Conservation (phyloP, 2,329 filamentous ascomycete species). For the Calonectria montana region DNA sequence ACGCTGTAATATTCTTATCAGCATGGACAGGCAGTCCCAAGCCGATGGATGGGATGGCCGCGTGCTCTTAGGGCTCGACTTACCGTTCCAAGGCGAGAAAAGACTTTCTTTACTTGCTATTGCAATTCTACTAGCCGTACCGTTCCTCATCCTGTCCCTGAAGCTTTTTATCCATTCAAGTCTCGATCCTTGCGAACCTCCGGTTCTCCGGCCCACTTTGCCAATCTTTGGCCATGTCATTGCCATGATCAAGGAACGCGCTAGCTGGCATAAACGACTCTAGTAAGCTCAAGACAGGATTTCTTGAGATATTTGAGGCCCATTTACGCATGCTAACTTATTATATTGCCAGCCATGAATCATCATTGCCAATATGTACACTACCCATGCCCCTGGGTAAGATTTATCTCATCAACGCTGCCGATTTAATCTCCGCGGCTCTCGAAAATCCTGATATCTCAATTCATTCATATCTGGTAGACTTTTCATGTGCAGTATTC, state of each 20-base stretch:
- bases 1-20: neutral
- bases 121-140: neutral
- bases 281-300: neutral
- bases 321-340: neutral
- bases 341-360: constrained; percentile 24
- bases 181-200: constrained; percentile 26
- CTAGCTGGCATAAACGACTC: constrained; percentile 20
- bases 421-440: constrained; percentile 50
- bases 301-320: too few relatives aligned
- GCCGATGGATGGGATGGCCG: neutral
- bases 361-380: constrained; percentile 51
- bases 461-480: constrained; percentile 54
- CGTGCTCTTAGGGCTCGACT: neutral
- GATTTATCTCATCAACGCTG: constrained; percentile 56
- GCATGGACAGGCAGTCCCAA: neutral
- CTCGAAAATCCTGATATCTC: constrained; percentile 53
- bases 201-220: constrained; percentile 19
- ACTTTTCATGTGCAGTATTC: constrained; percentile 37
- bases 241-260: constrained; percentile 24
- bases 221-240: constrained; percentile 34
- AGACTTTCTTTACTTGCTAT: neutral
- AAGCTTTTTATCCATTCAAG: neutral
- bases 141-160: neutral
- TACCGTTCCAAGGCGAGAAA: neutral
- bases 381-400: constrained; percentile 55